Evolutionary conservation across 2,329 filamentous ascomycete genomes (phyloP), one percentile per base, ranked within the genome.

Genomic region (Parastagonospora nodorum): DNA sequence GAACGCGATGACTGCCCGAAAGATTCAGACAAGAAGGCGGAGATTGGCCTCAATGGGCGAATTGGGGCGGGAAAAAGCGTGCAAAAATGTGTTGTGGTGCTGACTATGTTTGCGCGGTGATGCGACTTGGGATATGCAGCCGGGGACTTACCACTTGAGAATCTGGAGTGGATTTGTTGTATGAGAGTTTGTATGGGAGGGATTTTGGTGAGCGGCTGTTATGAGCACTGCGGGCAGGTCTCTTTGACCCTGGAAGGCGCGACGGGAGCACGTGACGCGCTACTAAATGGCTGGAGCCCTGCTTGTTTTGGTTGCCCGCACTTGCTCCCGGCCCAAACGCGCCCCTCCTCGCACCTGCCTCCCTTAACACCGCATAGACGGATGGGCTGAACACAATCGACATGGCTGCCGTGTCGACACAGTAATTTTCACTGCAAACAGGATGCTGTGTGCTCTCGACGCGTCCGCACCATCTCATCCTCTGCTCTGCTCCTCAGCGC

Each of bases 61-160:
- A 66, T 62, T 51, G 59, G 50, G 51, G 55, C 57, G 55, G 61
- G 59, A 64, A 69, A 69, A 73, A 57, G 67, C 64, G 67, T 61
- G 49, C 45, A 63, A 67, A 68, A 66, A 61, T 51, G 54, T 56
- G 55, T 60, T 57, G 64, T 63, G 61, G 60, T 57, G 59, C 55
- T 58, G 61, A 54, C 58, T 53, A 60, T 52, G 60, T 58, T 51
- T 62, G 58, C 31, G 45, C 45, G 51, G 50, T 45, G 45, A 42
- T 51, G 55, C 50, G 50, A 60, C 45, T 51, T 48, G 15, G 30
- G 51, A 50, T 42, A 51, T 40, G 53, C 57, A 66, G 63, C 60
- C 66, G 68, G 68, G 55, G 57, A 72, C 69, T 65, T 55, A 71
- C 69, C 64, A 64, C 62, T 63, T 45, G 57, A 53, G 53, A 51